Evolutionary conservation across 2,329 filamentous ascomycete genomes (phyloP), one percentile per base, ranked within the genome.

Genomic region (Ceratocystis huliohia): DNA sequence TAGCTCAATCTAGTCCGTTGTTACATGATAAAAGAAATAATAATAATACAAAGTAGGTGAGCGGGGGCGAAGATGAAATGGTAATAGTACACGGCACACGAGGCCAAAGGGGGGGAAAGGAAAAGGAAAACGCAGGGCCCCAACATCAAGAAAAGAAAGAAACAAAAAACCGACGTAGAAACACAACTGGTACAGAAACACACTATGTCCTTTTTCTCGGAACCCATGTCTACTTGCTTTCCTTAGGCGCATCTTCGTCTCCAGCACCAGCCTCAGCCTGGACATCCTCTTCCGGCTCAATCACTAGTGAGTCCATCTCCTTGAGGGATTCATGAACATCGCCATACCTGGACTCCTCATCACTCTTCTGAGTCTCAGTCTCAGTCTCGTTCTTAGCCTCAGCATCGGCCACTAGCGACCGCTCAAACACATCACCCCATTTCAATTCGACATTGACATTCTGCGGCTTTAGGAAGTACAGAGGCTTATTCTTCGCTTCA

Each of bases 401-500:
- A 10, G 10, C 10, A 41, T 15, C 37, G 13, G 61, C 20, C 33
- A 2, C 30, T 41, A 57, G 6, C 30, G 61, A 56, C 22, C 50
- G 45, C 53, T 45, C 61, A 68, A 79, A 79, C 1, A 77, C 74
- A 7, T 75, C 73, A 0, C 73, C 65, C 70, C 72, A 78, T 1
- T 69, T 65, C 41, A 75, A 69, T 17, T 74, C 72, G 45, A 72
- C 69, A n/a, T 75, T 70, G 37, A 74, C 70, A 70, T 81, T 81
- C 25, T 82, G 25, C 3, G 64, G 45, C 41, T 66, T 48, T 15
- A 68, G 75, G 56, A 84, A 76, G 53, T 79, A 76, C 13, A 83
- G 71, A 0, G 79, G 79, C 25, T 75, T 71, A 59, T 74, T 72
- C 67, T 78, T 74, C 66, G 86, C 82, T 37, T 79, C 71, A 71